Conservation (phyloP, 1,139 yeast species). For the Kodamaea sp. region DNA sequence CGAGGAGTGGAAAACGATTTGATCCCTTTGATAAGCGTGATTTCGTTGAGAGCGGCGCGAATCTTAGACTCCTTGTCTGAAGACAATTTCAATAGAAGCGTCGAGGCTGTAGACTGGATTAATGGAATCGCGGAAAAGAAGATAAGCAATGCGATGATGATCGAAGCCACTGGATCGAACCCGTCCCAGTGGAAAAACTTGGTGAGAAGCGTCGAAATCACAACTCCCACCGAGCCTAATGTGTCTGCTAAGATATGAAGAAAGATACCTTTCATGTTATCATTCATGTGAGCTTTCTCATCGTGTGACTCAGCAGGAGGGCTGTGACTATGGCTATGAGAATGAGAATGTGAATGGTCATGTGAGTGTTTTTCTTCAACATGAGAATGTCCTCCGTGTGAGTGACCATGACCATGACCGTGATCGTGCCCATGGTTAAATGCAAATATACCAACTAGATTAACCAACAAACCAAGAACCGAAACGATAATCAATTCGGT, state of each 20-base stretch:
- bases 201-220: slow-evolving; percentile 74
- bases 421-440: slow-evolving; percentile 75
- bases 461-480: slow-evolving; percentile 79
- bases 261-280: slow-evolving; percentile 93
- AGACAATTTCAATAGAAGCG: slow-evolving; percentile 63
- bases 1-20: slow-evolving; percentile 84
- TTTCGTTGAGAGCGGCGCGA: slow-evolving; percentile 64
- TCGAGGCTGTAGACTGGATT: slow-evolving; percentile 75
- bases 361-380: slow-evolving; percentile 4
- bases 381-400: slow-evolving; percentile 24
- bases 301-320: slow-evolving; percentile 24
- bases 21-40: slow-evolving; percentile 74
- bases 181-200: slow-evolving; percentile 60
- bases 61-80: slow-evolving; percentile 57
- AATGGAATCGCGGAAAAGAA: slow-evolving; percentile 82
- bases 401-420: slow-evolving; percentile 21
- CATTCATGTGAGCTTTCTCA: slow-evolving; percentile 47
- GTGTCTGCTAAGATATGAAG: slow-evolving; percentile 94
- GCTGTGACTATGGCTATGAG: slow-evolving; percentile 16
- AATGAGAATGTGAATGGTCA: slow-evolving; percentile 11
- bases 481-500: slow-evolving; percentile 88
- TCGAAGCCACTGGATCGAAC: slow-evolving; percentile 90
- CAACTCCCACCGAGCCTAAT: slow-evolving; percentile 94
- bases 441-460: slow-evolving; percentile 89
- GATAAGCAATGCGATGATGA: slow-evolving; percentile 80